Evolutionary conservation across 331 rosid genomes (phyloP).

Genomic region (Rhamnella rubrinervis): DNA sequence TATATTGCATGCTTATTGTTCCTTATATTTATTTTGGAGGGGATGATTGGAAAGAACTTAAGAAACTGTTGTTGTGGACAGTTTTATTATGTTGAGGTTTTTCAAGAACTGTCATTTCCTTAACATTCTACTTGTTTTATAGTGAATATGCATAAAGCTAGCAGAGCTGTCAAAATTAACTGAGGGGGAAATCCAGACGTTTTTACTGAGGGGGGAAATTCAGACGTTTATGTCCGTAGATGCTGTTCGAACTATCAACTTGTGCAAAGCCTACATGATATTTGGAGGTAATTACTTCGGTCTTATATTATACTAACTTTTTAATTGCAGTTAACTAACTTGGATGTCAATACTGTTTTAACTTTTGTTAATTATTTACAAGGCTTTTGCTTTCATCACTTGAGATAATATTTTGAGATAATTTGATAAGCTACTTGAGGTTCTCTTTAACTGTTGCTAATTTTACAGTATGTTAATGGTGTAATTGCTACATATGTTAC

Average conservation of each 20-base stretch:
- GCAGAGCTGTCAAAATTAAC: slow-evolving; percentile 88
- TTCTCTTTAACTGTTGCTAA: background rate
- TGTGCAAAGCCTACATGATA: slow-evolving; percentile 85
- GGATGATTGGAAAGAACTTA: no score
- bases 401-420: no score
- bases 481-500: slow-evolving; percentile 8
- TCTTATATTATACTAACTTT: no score
- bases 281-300: slow-evolving; percentile 66
- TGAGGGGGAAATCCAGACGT: slow-evolving; percentile 89
- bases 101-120: slow-evolving; percentile 9
- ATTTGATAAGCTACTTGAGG: no score
- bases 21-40: background rate
- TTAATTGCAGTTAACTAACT: no score
- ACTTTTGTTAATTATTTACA: no score
- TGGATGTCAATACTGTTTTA: no score
- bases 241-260: slow-evolving; percentile 87
- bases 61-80: no score
- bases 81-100: background rate
- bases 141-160: slow-evolving; percentile 73
- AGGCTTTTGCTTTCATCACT: no score
- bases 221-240: slow-evolving; percentile 97
- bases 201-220: no score
- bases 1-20: background rate
- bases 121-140: slow-evolving; percentile 12
- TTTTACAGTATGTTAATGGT: background rate